Conservation (phyloP, 2,329 filamentous ascomycete species). For the Penicillium sp. region DNA sequence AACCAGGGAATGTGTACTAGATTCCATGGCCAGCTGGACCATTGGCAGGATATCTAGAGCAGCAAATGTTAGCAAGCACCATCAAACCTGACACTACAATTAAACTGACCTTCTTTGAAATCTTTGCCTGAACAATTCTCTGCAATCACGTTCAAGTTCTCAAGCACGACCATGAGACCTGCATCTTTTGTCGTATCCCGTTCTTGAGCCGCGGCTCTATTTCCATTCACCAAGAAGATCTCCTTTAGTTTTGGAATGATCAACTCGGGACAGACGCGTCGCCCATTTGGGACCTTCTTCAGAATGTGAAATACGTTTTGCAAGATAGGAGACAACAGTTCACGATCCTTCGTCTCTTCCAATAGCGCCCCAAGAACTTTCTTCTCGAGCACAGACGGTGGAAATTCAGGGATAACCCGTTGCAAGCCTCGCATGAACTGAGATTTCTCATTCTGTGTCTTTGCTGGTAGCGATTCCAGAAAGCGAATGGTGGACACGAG, state of each 20-base stretch:
- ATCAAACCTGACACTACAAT: slow-evolving; percentile 3
- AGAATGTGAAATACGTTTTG: slow-evolving; percentile 92
- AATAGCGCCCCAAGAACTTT: slow-evolving; percentile 85
- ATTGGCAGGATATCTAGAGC: slow-evolving; percentile 77
- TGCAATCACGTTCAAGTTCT: slow-evolving; percentile 72
- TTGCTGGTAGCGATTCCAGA: slow-evolving; percentile 82
- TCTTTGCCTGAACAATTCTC: slow-evolving; percentile 84
- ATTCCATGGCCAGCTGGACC: slow-evolving; percentile 77
- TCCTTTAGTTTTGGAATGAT: slow-evolving; percentile 81
- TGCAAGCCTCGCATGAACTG: slow-evolving; percentile 86
- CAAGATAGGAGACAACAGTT: slow-evolving; percentile 77
- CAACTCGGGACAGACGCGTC: slow-evolving; percentile 75
- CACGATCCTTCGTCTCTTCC: slow-evolving; percentile 90
- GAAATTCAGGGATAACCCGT: slow-evolving; percentile 86
- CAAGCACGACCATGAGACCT: slow-evolving; percentile 83
- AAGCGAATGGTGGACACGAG: slow-evolving; percentile 95
- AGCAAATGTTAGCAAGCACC: slow-evolving; percentile 19
- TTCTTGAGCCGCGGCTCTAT: slow-evolving; percentile 53
- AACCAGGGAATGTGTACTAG: slow-evolving; percentile 80
- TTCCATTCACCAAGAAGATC: slow-evolving; percentile 64
- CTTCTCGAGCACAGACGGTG: slow-evolving; percentile 88
- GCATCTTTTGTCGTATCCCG: slow-evolving; percentile 81
- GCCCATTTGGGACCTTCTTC: slow-evolving; percentile 69
- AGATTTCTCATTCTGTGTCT: slow-evolving; percentile 84
- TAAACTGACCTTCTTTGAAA: slow-evolving; percentile 77